phyloP scores from a whole-genome alignment of 495 filamentous ascomycete genomes.

The Daldinia caldariorum region DNA sequence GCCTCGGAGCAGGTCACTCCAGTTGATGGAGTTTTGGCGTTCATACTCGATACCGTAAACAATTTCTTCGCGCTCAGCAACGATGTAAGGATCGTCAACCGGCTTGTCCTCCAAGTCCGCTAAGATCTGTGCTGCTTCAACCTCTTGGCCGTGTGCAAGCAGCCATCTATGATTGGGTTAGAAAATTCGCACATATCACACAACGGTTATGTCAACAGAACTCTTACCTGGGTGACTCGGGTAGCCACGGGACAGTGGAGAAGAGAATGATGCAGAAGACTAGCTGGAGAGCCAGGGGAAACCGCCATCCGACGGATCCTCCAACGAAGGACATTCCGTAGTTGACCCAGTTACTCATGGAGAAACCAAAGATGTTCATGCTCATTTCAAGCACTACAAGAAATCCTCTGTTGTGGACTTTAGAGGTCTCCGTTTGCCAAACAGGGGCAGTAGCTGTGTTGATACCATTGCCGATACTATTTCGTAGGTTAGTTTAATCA shows the following conservation, averaged over 20 bases:
- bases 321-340: slow-evolving; percentile 66
- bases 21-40: slow-evolving; percentile 42
- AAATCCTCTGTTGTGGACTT: slow-evolving; percentile 66
- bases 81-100: slow-evolving; percentile 40
- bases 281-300: slow-evolving; percentile 59
- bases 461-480: slow-evolving; percentile 70
- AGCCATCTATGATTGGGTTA: slow-evolving; percentile 47
- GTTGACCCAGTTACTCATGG: slow-evolving; percentile 66
- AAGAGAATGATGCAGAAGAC: slow-evolving; percentile 57
- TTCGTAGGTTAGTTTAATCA: slow-evolving; percentile 28
- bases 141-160: slow-evolving; percentile 49
- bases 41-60: slow-evolving; percentile 45
- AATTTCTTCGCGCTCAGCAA: slow-evolving; percentile 45
- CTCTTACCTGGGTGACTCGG: slow-evolving; percentile 50
- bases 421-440: slow-evolving; percentile 72
- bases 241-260: slow-evolving; percentile 49
- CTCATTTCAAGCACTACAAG: slow-evolving; percentile 70
- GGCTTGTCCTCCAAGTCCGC: slow-evolving; percentile 48
- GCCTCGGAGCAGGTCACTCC: slow-evolving; percentile 42
- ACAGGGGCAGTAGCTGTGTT: slow-evolving; percentile 72
- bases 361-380: slow-evolving; percentile 70
- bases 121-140: slow-evolving; percentile 52
- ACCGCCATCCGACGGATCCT: slow-evolving; percentile 48
- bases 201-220: neutral
- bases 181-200: neutral